Evolutionary conservation across 768 basidiomycete species (phyloP).

Genomic region (Lactifluus subvellereus): DNA sequence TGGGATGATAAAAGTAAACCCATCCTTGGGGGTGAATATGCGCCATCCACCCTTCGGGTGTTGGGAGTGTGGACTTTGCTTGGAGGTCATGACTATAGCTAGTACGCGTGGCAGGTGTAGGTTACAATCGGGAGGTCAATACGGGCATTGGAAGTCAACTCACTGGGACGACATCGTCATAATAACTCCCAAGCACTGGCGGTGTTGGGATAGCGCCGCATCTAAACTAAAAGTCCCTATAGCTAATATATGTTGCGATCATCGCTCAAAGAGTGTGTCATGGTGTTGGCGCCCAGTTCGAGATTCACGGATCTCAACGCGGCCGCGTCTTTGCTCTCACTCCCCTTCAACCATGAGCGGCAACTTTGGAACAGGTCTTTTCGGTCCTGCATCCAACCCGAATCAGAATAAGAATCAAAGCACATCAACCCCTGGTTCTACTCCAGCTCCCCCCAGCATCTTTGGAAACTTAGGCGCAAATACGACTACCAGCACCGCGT

Average conservation of each 20-base stretch:
- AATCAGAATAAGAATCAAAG: constrained; percentile 22
- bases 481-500: constrained; percentile 16
- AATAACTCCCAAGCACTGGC: neutral
- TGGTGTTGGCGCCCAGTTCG: neutral
- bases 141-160: neutral
- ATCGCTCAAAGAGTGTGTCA: neutral
- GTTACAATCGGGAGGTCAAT: neutral
- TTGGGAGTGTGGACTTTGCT: neutral
- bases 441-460: constrained; percentile 14
- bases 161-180: constrained; percentile 6
- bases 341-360: constrained; percentile 18
- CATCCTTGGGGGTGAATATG: constrained; percentile 45
- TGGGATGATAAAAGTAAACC: constrained; percentile 44
- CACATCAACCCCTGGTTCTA: neutral
- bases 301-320: constrained; percentile 6
- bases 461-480: constrained; percentile 24
- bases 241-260: too few relatives aligned
- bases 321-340: neutral
- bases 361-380: constrained; percentile 14
- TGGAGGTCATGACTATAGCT: neutral
- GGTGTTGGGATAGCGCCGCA: neutral
- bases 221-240: neutral
- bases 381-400: constrained; percentile 14
- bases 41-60: constrained; percentile 4
- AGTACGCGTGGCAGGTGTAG: neutral